Evolutionary conservation across 2,329 filamentous ascomycete species (phyloP).

Genomic region (Phialophora chinensis): DNA sequence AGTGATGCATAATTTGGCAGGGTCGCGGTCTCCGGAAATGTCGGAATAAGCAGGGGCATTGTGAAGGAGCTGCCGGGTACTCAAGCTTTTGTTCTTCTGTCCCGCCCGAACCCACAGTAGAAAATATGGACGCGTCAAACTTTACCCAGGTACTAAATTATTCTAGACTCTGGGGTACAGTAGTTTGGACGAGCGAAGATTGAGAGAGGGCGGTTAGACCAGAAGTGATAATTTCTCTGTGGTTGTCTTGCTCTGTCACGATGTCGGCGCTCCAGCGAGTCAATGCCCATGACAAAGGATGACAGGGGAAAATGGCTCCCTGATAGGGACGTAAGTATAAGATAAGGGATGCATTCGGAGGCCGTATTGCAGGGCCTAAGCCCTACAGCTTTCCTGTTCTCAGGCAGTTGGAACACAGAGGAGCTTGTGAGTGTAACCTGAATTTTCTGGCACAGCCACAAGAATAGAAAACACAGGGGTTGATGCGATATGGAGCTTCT

Average conservation of each 20-base stretch:
- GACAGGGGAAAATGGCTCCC: background rate
- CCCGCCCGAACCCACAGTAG: background rate
- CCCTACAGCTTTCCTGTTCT: constrained; percentile 22
- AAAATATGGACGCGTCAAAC: background rate
- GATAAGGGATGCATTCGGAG: constrained; percentile 20
- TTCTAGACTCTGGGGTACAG: background rate
- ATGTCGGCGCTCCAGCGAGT: background rate
- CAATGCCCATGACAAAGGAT: background rate
- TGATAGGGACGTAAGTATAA: background rate
- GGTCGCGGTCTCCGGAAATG: background rate
- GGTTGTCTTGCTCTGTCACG: background rate
- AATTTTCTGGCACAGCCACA: constrained; percentile 15
- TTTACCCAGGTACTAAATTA: background rate
- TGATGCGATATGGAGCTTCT: constrained; percentile 10
- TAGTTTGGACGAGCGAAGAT: background rate
- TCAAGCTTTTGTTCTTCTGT: constrained; percentile 11
- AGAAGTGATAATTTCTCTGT: background rate
- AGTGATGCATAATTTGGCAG: constrained; percentile 4
- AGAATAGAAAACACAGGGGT: constrained; percentile 14
- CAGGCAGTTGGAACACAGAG: constrained; percentile 4
- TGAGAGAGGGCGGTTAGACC: background rate
- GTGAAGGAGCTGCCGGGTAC: background rate
- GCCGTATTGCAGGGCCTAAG: constrained; percentile 17
- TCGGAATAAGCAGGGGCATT: constrained; percentile 13
- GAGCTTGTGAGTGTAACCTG: constrained; percentile 8